Conservation (phyloP, 2,329 filamentous ascomycete species). For the Periconia digitata region DNA sequence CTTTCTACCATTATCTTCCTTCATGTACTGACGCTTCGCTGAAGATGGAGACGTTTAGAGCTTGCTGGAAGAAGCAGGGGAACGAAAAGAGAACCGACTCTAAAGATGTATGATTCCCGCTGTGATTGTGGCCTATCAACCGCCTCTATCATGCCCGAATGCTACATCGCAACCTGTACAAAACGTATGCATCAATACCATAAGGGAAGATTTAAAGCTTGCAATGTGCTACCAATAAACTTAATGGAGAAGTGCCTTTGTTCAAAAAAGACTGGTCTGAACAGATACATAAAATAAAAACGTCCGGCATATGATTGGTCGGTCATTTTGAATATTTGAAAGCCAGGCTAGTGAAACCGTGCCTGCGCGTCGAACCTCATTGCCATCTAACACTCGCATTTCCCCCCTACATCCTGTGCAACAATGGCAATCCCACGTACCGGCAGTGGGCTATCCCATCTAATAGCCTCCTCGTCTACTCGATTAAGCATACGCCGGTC, state of each 20-base stretch:
- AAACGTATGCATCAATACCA: too few species aligned
- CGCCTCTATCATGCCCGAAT: too few species aligned
- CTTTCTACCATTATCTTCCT: not conserved
- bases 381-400: not conserved
- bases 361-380: conserved; percentile 16
- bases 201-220: too few species aligned
- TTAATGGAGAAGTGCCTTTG: too few species aligned
- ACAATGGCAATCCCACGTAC: conserved; percentile 25
- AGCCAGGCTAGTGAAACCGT: conserved; percentile 7
- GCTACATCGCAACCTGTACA: too few species aligned
- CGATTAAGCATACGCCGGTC: conserved; percentile 18
- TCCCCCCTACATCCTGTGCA: too few species aligned
- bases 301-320: not conserved
- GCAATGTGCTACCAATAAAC: too few species aligned
- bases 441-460: conserved; percentile 20
- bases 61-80: conserved; percentile 88
- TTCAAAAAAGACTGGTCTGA: not conserved
- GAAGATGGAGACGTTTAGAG: conserved; percentile 85
- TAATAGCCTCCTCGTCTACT: conserved; percentile 19
- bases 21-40: not conserved
- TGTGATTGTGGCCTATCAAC: not conserved
- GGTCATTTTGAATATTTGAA: too few species aligned
- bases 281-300: not conserved
- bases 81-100: conserved; percentile 81
- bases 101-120: conserved; percentile 61